Evolutionary conservation across 768 basidiomycete species (phyloP).

Genomic region (Kwoniella dejecticola): DNA sequence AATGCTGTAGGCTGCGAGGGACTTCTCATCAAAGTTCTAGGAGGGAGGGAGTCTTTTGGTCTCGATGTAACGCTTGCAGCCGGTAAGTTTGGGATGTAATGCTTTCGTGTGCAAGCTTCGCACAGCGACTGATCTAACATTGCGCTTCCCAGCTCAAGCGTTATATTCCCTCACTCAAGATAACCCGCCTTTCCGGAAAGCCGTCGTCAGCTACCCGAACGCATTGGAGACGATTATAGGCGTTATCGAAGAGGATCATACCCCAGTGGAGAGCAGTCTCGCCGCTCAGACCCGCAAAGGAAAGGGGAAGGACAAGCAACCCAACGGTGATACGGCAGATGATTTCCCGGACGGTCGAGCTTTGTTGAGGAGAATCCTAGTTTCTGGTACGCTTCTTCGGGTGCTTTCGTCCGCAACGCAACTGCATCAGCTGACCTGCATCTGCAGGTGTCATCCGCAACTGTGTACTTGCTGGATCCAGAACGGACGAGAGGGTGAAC

Average conservation of each 20-base stretch:
- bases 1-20: constrained; percentile 76
- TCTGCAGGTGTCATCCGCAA: constrained; percentile 40
- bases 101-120: no score
- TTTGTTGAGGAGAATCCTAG: constrained; percentile 37
- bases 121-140: no score
- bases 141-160: constrained; percentile 71
- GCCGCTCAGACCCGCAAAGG: constrained; percentile 39
- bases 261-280: constrained; percentile 14
- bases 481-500: constrained; percentile 34
- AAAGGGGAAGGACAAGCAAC: constrained; percentile 36
- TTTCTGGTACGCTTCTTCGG: constrained; percentile 39
- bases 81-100: constrained; percentile 67
- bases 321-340: constrained; percentile 32
- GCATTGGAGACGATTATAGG: constrained; percentile 31
- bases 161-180: constrained; percentile 91
- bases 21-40: constrained; percentile 88
- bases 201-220: constrained; percentile 58
- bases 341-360: constrained; percentile 54
- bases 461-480: constrained; percentile 28
- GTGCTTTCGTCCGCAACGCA: background rate
- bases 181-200: constrained; percentile 72
- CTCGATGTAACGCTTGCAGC: constrained; percentile 74
- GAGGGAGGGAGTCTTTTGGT: constrained; percentile 69
- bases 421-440: constrained; percentile 9
- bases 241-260: constrained; percentile 32